phyloP scores from a whole-genome alignment of 441 rosid genomes.

The Erysimum cheiri region DNA sequence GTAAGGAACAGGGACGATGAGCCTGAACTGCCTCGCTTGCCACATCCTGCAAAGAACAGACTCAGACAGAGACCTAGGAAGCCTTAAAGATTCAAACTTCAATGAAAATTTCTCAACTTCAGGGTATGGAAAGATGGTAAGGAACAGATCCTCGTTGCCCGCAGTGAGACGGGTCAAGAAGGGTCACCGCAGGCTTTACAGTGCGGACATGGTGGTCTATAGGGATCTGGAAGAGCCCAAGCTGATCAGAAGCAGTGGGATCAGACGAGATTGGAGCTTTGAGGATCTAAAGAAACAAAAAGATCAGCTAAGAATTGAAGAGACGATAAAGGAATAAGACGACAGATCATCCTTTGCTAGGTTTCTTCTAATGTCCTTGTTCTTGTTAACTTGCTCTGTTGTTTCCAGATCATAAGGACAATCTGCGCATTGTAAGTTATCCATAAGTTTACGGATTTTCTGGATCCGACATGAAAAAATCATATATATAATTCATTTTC shows the following conservation, averaged over 20 bases:
- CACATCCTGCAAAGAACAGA: conserved; percentile 52
- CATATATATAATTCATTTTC: conserved; percentile 20
- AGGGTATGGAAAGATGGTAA: conserved; percentile 37
- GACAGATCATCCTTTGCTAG: conserved; percentile 5
- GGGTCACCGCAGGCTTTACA: conserved; percentile 50
- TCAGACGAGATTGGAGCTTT: conserved; percentile 97
- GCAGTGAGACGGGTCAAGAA: conserved; percentile 43
- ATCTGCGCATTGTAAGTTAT: conserved; percentile 22
- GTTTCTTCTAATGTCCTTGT: conserved; percentile 26
- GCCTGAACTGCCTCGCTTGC: conserved; percentile 67
- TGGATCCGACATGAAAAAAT: conserved; percentile 18
- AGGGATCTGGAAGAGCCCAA: conserved; percentile 52
- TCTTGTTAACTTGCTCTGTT: conserved; percentile 18
- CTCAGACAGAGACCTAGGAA: conserved; percentile 44
- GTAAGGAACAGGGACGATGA: conserved; percentile 47
- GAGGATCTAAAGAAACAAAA: conserved; percentile 63
- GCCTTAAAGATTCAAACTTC: conserved; percentile 51
- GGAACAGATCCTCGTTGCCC: conserved; percentile 35
- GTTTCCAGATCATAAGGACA: conserved; percentile 11
- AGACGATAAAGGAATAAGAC: conserved; percentile 41
- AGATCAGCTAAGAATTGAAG: conserved; percentile 35
- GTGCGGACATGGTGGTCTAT: conserved; percentile 44
- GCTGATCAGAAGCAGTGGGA: conserved; percentile 76
- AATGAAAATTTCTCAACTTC: conserved; percentile 46
- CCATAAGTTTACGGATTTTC: background rate